phyloP scores from a whole-genome alignment of 108 stramenopile genomes.

The Skeletonema marinoi region DNA sequence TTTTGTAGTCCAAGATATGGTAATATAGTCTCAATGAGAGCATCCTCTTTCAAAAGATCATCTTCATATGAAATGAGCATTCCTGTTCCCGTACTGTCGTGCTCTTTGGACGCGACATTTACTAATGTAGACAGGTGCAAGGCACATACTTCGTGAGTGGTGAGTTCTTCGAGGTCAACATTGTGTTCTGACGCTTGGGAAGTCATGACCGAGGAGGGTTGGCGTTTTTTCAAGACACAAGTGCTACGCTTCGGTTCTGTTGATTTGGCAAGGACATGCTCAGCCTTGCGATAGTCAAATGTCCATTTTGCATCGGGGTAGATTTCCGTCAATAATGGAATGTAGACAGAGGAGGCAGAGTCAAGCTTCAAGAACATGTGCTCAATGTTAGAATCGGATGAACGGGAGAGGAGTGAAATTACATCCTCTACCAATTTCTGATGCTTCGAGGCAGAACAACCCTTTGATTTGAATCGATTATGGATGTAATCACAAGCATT shows the following conservation, averaged over 20 bases:
- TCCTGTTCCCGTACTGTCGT: not conserved
- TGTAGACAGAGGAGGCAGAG: conserved; percentile 2
- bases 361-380: conserved; percentile 8
- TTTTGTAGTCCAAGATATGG: not conserved
- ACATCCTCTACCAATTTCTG: conserved; percentile 7
- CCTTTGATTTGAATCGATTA: not conserved
- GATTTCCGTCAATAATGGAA: not conserved
- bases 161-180: not conserved
- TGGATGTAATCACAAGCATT: conserved; percentile 10
- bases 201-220: not conserved
- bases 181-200: not conserved
- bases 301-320: conserved; percentile 5
- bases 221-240: not conserved
- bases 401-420: not conserved
- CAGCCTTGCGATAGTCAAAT: conserved; percentile 7
- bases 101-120: not conserved
- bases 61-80: not conserved
- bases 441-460: not conserved
- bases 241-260: not conserved
- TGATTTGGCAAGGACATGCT: conserved; percentile 11
- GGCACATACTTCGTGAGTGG: conserved; percentile 5
- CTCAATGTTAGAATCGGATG: not conserved
- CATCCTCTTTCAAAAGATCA: not conserved
- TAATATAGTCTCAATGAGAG: not conserved
- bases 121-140: conserved; percentile 3